Evolutionary conservation across 345 rosid genomes (phyloP).

Genomic region (Passiflora organensis): DNA sequence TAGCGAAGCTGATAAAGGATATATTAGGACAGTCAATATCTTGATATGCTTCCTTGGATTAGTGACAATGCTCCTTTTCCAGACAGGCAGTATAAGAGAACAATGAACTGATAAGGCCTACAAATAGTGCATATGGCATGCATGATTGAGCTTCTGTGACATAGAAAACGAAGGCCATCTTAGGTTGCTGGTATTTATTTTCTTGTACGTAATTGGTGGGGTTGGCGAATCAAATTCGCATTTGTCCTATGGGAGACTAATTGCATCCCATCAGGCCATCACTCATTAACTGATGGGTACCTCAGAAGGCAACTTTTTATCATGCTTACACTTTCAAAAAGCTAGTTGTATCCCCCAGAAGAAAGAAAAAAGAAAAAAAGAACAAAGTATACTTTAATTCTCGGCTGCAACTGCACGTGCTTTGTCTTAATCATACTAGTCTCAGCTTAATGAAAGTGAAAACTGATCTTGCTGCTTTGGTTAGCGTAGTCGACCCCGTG

Average conservation of each 20-base stretch:
- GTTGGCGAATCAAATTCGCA: neutral
- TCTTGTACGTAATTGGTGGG: neutral
- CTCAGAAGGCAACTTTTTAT: neutral
- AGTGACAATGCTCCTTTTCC: neutral
- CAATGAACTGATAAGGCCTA: neutral
- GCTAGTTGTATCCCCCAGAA: neutral
- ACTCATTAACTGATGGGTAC: neutral
- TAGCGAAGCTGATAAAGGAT: neutral
- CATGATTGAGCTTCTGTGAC: conserved; percentile 1
- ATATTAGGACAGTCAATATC: too few relatives aligned
- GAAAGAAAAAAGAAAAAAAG: too few relatives aligned
- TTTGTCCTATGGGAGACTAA: conserved; percentile 9
- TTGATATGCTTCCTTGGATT: too few relatives aligned
- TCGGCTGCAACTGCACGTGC: conserved; percentile 15
- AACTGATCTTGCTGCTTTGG: neutral
- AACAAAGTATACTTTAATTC: neutral
- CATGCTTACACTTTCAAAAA: neutral
- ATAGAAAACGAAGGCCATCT: neutral
- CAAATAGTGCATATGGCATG: neutral
- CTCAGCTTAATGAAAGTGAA: neutral
- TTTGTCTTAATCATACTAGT: neutral
- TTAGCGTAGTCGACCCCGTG: conserved; percentile 12
- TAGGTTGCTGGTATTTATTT: conserved; percentile 1
- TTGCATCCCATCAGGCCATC: neutral
- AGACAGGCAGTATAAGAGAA: conserved; percentile 6